phyloP scores from a whole-genome alignment of 805 yeast genomes.

The Myxozyma kluyveri region DNA sequence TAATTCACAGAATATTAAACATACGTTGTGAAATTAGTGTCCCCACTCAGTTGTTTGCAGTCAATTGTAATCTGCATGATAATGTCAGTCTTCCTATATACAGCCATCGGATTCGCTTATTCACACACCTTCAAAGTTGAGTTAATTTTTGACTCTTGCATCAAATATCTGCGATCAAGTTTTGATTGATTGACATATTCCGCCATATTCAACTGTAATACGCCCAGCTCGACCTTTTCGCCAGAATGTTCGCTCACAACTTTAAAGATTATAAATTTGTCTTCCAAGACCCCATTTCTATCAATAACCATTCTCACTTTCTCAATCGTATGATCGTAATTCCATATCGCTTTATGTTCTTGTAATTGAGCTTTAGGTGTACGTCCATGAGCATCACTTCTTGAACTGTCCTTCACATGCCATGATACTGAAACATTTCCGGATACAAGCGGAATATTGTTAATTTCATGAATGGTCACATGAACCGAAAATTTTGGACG shows the following conservation, averaged over 20 bases:
- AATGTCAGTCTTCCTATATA: no score
- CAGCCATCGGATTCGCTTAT: no score
- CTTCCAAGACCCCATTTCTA: conserved; percentile 40
- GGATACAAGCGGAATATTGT: conserved; percentile 78
- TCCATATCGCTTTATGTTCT: conserved; percentile 55
- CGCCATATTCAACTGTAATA: conserved; percentile 61
- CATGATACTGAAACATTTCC: conserved; percentile 69
- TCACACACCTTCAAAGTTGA: conserved; percentile 55
- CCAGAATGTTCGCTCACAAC: conserved; percentile 45
- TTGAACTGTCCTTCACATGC: conserved; percentile 52
- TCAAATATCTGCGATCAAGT: conserved; percentile 59
- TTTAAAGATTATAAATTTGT: conserved; percentile 43
- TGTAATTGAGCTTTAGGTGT: conserved; percentile 48
- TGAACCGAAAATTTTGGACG: conserved; percentile 62
- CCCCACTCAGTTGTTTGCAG: conserved; percentile 22
- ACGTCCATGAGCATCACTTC: conserved; percentile 46
- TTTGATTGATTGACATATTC: conserved; percentile 59
- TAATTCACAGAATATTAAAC: not conserved
- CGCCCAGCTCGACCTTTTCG: conserved; percentile 58
- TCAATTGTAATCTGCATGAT: conserved; percentile 15
- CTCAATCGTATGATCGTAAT: conserved; percentile 41
- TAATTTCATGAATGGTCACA: conserved; percentile 61
- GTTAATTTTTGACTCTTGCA: conserved; percentile 78
- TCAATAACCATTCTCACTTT: conserved; percentile 45
- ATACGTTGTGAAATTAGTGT: conserved; percentile 20